Conservation (phyloP, 1,139 yeast species). For the Yamadazyma dushanensis region DNA sequence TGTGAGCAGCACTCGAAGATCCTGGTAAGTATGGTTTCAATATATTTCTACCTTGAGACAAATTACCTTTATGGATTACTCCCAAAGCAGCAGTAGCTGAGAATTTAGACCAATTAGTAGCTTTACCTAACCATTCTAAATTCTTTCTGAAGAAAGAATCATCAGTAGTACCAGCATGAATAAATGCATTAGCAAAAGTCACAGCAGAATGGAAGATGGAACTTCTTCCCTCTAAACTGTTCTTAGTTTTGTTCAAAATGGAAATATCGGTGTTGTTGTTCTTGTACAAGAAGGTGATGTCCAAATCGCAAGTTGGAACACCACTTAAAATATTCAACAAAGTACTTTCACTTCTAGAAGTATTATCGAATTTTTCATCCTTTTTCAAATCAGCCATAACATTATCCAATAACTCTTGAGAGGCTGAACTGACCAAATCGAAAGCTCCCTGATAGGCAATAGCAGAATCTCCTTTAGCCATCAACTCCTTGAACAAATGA, state of each 20-base stretch:
- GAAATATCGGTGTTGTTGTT: constrained; percentile 86
- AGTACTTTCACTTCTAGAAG: constrained; percentile 36
- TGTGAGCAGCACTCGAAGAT: constrained; percentile 73
- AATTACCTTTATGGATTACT: constrained; percentile 93
- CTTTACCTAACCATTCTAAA: constrained; percentile 94
- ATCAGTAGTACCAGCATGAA: constrained; percentile 96
- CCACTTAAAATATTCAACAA: constrained; percentile 79
- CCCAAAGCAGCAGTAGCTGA: constrained; percentile 98
- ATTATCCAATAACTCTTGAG: constrained; percentile 82
- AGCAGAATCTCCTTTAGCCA: constrained; percentile 41
- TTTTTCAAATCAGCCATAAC: constrained; percentile 51
- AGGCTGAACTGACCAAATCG: constrained; percentile 87
- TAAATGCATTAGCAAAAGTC: constrained; percentile 89
- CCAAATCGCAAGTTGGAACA: constrained; percentile 91
- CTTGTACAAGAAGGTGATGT: constrained; percentile 81
- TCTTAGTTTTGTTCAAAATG: constrained; percentile 79
- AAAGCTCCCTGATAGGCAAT: constrained; percentile 93
- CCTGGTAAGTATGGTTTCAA: constrained; percentile 93
- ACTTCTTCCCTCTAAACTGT: constrained; percentile 83
- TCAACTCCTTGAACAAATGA: constrained; percentile 61
- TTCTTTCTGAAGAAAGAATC: constrained; percentile 90
- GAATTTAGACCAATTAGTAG: constrained; percentile 97
- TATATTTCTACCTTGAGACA: constrained; percentile 85
- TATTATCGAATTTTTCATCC: constrained; percentile 34
- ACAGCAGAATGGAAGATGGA: constrained; percentile 96